Evolutionary conservation across 768 basidiomycete genomes (phyloP), one percentile per base, ranked within the genome.

Genomic region (Steccherinum ochraceum): DNA sequence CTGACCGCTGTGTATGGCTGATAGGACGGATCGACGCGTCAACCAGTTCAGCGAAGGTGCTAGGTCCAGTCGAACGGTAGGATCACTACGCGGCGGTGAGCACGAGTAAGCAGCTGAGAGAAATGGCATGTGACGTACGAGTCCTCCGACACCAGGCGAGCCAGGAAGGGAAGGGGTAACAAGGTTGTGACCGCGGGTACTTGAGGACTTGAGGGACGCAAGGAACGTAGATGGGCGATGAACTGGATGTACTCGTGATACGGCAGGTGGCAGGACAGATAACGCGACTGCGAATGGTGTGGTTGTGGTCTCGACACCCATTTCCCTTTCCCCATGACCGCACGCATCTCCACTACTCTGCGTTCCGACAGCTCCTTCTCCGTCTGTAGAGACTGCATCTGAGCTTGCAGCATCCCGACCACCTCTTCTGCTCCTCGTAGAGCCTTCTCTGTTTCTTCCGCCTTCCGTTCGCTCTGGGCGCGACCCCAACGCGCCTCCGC

Each of bases 31-130:
- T 24, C 93, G 83, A 23, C 93, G 79, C 13, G 88, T 86, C n/a
- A 98, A 75, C 89, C 91, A 98, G 61, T 90, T 93, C 26, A 99
- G 72, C 12, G 93, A 89, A 0, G 94, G 91, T 0, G 96, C 93
- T n/a, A 89, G 72, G 62, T 98, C 96, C 16, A 99, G 77, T 7
- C 96, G 84, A 24, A 96, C 72, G 0, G 93, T 91, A 0, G 95
- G 91, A 59, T 99, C 95, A 20, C 93, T 92, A 64, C 3, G 52
- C 16, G 51, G n/a, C n/a, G n/a, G n/a, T n/a, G n/a, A n/a, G n/a
- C n/a, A n/a, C n/a, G n/a, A n/a, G n/a, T n/a, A n/a, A n/a, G n/a
- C n/a, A n/a, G n/a, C n/a, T 63, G 49, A 54, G 44, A 45, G 51
- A 21, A n/a, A 27, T 41, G 24, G 47, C n/a, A 49, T n/a, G 27